phyloP scores from a whole-genome alignment of 2,329 filamentous ascomycete species.

The Phyllosticta citrichinensis region DNA sequence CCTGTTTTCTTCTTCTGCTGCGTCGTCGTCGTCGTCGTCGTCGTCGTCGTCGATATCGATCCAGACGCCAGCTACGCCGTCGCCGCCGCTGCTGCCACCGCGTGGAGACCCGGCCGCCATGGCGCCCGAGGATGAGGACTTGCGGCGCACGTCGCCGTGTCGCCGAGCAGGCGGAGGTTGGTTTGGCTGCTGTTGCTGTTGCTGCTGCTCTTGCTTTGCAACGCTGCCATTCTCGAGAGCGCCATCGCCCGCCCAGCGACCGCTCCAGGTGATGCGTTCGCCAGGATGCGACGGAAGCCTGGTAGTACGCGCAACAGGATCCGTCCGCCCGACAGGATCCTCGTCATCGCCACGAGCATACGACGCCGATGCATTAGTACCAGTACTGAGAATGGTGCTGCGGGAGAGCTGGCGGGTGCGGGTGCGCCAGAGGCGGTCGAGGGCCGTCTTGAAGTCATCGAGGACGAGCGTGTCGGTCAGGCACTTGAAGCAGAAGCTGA shows the following conservation, averaged over 20 bases:
- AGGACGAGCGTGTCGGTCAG: conserved; percentile 57
- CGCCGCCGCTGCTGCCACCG: neutral
- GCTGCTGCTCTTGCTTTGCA: neutral
- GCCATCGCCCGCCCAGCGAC: neutral
- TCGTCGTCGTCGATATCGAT: neutral
- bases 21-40: neutral
- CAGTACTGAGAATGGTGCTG: neutral
- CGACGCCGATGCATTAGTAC: neutral
- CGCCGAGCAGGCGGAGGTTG: neutral
- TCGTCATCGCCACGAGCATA: neutral
- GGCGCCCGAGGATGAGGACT: neutral
- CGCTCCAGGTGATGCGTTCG: neutral
- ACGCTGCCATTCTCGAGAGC: neutral
- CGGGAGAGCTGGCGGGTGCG: neutral
- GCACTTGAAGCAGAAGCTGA: conserved; percentile 57
- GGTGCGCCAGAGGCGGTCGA: conserved; percentile 29
- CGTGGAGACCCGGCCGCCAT: neutral
- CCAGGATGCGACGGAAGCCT: neutral
- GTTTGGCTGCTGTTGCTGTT: neutral
- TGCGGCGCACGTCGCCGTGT: neutral
- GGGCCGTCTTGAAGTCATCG: conserved; percentile 56
- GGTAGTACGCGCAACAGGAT: neutral
- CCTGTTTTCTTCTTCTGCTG: too few relatives aligned
- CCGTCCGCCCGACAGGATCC: neutral
- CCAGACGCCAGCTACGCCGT: neutral